These are phyloP conservation scores for Spongospora subterranea DNA, from an alignment of 208 protist genomes.

Conservation along the genomic window DNA sequence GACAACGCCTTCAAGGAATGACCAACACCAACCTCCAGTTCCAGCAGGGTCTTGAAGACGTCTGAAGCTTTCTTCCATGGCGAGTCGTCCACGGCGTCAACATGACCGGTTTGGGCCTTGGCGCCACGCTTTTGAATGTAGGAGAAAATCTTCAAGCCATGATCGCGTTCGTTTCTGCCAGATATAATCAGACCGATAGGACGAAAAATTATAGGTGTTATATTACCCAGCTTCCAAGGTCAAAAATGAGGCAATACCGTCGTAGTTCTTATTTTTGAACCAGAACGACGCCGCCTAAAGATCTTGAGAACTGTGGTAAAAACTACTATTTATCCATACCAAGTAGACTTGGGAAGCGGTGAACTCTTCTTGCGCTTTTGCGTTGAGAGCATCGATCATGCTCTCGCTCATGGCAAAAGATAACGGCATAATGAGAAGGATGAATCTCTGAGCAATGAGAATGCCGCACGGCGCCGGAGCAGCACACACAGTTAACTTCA, in stretches of 20 bases:
- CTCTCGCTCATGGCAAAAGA: not conserved
- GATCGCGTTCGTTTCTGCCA: not conserved
- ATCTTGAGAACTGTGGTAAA: not conserved
- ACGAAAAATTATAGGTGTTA: not conserved
- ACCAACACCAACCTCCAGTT: not conserved
- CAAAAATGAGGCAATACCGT: not conserved
- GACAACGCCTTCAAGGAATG: not conserved
- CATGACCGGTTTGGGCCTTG: not conserved
- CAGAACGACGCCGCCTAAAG: slow-evolving; percentile 34
- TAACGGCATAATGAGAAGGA: no score
- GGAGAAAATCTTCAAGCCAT: slow-evolving; percentile 52
- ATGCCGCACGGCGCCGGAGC: no score
- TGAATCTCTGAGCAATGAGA: no score
- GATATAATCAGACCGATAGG: not conserved
- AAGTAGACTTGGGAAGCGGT: not conserved
- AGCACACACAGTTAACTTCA: no score
- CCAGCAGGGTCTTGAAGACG: slow-evolving; percentile 24
- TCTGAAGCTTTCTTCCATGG: slow-evolving; percentile 3
- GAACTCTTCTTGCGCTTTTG: slow-evolving; percentile 25
- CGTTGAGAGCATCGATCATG: not conserved
- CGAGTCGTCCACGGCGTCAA: not conserved
- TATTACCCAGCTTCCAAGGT: not conserved
- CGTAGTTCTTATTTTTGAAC: slow-evolving; percentile 36
- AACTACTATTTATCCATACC: not conserved
- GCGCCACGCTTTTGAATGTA: slow-evolving; percentile 48